Evolutionary conservation across 2,329 filamentous ascomycete genomes (phyloP).

Genomic region (Neonectria neomacrospora): DNA sequence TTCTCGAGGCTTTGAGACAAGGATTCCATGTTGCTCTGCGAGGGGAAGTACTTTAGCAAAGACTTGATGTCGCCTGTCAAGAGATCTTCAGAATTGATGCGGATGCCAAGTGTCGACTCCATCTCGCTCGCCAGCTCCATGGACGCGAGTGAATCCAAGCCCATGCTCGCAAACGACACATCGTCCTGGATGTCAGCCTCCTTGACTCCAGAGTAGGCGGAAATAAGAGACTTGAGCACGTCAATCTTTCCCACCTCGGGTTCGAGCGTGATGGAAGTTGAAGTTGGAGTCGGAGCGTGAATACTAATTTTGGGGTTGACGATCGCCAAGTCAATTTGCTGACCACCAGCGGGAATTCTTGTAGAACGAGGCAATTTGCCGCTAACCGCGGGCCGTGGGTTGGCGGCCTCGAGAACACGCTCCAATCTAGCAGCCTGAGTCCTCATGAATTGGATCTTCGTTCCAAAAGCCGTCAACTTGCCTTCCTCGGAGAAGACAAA

Average conservation of each 20-base stretch:
- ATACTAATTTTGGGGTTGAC: slow-evolving; percentile 2
- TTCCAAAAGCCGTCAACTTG: slow-evolving; percentile 27
- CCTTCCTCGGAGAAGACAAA: slow-evolving; percentile 30
- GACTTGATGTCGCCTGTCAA: slow-evolving; percentile 18
- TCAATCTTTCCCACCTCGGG: slow-evolving; percentile 2
- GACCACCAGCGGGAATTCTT: not conserved
- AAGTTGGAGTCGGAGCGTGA: not conserved
- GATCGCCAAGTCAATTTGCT: not conserved
- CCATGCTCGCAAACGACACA: slow-evolving; percentile 28
- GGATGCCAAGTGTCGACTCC: slow-evolving; percentile 26
- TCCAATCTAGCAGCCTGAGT: slow-evolving; percentile 29
- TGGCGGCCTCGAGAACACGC: slow-evolving; percentile 29
- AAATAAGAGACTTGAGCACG: slow-evolving; percentile 21
- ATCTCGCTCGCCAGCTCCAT: slow-evolving; percentile 36
- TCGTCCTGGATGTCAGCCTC: slow-evolving; percentile 30
- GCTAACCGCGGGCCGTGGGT: not conserved
- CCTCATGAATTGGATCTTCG: slow-evolving; percentile 32
- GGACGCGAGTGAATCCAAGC: slow-evolving; percentile 33
- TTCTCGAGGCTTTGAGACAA: slow-evolving; percentile 4
- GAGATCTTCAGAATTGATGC: slow-evolving; percentile 27
- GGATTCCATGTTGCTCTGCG: not conserved
- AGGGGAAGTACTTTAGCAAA: slow-evolving; percentile 13
- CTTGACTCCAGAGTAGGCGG: slow-evolving; percentile 31
- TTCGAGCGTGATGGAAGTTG: not conserved
- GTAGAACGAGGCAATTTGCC: not conserved